phyloP scores from a whole-genome alignment of 2,329 filamentous ascomycete genomes.

The Xylaria sp. region DNA sequence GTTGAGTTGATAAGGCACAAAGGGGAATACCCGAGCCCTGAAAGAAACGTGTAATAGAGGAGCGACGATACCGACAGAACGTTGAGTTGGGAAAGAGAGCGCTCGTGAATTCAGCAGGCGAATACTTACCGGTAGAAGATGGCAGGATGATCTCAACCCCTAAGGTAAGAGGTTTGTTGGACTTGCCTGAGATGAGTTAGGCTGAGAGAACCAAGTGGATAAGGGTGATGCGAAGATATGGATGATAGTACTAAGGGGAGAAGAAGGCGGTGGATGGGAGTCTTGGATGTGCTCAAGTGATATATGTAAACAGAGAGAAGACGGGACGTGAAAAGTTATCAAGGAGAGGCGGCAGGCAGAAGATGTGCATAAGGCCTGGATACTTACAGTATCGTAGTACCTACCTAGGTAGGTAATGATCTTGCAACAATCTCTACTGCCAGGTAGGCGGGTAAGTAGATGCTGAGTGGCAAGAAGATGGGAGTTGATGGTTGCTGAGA shows the following conservation, averaged over 20 bases:
- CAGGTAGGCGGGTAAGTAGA: background rate
- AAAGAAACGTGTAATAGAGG: background rate
- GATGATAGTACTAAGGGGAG: background rate
- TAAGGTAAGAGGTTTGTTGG: background rate
- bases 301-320: background rate
- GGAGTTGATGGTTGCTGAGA: background rate
- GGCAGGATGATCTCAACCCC: background rate
- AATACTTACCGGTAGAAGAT: slow-evolving; percentile 7
- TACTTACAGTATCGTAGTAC: slow-evolving; percentile 10
- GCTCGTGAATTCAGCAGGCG: background rate
- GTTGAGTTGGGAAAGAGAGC: background rate
- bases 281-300: background rate
- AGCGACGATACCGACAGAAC: background rate
- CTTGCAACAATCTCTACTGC: background rate
- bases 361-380: background rate
- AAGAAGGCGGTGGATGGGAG: background rate
- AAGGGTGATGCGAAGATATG: background rate
- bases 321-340: background rate
- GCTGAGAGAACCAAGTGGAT: background rate
- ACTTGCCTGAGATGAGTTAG: background rate
- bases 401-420: background rate
- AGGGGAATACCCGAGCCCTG: background rate
- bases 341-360: background rate
- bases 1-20: slow-evolving; percentile 4
- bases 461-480: background rate